phyloP scores from a whole-genome alignment of 2,329 filamentous ascomycete species.

The Pseudogymnoascus sp. region DNA sequence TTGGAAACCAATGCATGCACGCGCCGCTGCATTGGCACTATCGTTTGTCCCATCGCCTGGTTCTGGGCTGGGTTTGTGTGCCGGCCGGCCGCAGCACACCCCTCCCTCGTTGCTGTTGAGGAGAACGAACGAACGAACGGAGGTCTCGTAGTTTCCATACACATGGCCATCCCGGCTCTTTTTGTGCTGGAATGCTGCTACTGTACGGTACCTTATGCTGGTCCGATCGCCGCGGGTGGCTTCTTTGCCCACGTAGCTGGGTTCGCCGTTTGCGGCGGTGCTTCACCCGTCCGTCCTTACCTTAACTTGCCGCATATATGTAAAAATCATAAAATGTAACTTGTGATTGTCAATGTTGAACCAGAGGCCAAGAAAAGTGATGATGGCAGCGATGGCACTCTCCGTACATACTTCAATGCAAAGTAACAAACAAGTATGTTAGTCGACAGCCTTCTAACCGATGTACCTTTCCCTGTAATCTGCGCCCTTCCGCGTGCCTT shows the following conservation, averaged over 20 bases:
- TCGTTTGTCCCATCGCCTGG: not conserved
- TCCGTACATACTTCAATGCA: not conserved
- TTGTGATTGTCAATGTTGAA: not conserved
- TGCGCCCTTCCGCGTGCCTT: not conserved
- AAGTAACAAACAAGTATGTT: not conserved
- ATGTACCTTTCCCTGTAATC: not conserved
- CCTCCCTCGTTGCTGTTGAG: not conserved
- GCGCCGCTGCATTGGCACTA: not conserved
- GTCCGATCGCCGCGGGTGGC: slow-evolving; percentile 6
- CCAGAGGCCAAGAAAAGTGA: not conserved
- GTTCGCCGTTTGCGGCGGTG: not conserved
- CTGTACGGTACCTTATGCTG: slow-evolving; percentile 7
- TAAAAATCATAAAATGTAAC: not conserved
- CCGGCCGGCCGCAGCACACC: not conserved
- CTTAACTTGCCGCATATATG: not conserved
- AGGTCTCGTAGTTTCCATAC: not conserved
- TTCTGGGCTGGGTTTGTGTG: not conserved
- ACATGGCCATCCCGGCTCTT: not conserved
- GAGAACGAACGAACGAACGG: not conserved
- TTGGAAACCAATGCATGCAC: slow-evolving; percentile 1
- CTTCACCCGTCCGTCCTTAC: not conserved
- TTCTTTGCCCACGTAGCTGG: not conserved
- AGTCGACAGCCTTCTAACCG: not conserved
- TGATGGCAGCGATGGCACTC: not conserved
- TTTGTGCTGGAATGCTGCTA: not conserved